Evolutionary conservation across 1,284 basidiomycete species (phyloP).

Genomic region (Irpex lacteus): DNA sequence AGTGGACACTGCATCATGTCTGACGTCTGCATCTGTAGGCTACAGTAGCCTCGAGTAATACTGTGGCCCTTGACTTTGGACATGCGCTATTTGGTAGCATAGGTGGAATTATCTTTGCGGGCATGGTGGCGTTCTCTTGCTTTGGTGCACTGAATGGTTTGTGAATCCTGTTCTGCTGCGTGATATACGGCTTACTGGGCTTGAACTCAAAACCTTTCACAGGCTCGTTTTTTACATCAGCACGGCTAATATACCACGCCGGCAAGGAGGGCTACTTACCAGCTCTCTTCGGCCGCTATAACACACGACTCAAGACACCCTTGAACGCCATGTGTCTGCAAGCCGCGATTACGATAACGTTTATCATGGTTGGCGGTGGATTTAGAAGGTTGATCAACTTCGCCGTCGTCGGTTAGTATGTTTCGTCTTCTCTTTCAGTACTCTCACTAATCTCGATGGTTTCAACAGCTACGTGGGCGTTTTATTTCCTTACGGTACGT

Average conservation of each 20-base stretch:
- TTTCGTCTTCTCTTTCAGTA: not conserved
- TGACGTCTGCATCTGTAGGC: conserved; percentile 32
- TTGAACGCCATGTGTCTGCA: conserved; percentile 84
- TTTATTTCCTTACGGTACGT: conserved; percentile 84
- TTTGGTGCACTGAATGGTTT: conserved; percentile 88
- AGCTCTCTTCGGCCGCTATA: conserved; percentile 73
- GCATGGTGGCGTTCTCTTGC: conserved; percentile 91
- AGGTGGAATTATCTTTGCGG: conserved; percentile 86
- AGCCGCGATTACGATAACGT: conserved; percentile 67
- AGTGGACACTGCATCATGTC: not conserved
- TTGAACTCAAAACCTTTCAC: not conserved
- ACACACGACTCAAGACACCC: conserved; percentile 76
- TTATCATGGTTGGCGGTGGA: conserved; percentile 84
- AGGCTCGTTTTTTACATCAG: conserved; percentile 82
- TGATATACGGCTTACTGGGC: not conserved
- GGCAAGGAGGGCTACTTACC: conserved; percentile 89
- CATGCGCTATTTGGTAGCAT: conserved; percentile 80
- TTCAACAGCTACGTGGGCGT: conserved; percentile 72
- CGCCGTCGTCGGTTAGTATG: conserved; percentile 54
- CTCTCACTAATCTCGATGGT: not conserved
- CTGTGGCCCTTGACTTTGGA: conserved; percentile 95
- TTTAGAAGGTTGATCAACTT: conserved; percentile 89
- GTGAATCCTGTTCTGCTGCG: conserved; percentile 5
- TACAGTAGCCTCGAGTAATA: conserved; percentile 79
- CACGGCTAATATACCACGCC: conserved; percentile 86